Conservation (phyloP, 306 rosid species). For the Vigna mungo region DNA sequence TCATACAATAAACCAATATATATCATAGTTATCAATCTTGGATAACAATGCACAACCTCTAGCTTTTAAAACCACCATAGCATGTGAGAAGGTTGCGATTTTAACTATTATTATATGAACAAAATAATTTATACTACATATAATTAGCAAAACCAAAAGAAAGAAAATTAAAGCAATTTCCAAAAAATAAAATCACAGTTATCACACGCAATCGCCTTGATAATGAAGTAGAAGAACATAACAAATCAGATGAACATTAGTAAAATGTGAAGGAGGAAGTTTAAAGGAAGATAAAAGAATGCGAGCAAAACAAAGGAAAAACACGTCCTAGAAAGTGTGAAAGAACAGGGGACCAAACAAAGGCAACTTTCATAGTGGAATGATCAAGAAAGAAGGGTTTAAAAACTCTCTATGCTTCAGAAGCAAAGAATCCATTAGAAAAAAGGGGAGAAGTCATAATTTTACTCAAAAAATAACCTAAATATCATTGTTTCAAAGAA, state of each 20-base stretch:
- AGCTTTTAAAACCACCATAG: neutral
- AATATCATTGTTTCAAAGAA: neutral
- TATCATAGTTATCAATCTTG: slow-evolving; percentile 1
- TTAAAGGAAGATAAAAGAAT: neutral
- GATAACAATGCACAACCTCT: neutral
- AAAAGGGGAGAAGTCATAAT: neutral
- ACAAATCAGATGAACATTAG: neutral
- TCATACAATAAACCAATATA: slow-evolving; percentile 1
- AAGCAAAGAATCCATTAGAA: neutral
- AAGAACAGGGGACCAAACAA: neutral
- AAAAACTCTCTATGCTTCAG: neutral
- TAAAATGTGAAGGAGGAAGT: neutral
- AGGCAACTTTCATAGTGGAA: neutral
- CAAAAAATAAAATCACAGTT: neutral
- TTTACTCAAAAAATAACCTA: neutral
- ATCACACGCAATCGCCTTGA: neutral
- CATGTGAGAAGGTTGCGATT: neutral
- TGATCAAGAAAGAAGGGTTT: neutral
- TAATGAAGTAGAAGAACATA: neutral
- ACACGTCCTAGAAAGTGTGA: neutral
- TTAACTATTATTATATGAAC: neutral
- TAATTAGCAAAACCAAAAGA: neutral
- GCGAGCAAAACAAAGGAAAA: neutral
- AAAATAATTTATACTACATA: neutral
- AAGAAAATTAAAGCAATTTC: neutral